These are phyloP conservation scores for Curvularia sp. DNA, from an alignment of 2,329 filamentous ascomycete species.

Conservation along the genomic window DNA sequence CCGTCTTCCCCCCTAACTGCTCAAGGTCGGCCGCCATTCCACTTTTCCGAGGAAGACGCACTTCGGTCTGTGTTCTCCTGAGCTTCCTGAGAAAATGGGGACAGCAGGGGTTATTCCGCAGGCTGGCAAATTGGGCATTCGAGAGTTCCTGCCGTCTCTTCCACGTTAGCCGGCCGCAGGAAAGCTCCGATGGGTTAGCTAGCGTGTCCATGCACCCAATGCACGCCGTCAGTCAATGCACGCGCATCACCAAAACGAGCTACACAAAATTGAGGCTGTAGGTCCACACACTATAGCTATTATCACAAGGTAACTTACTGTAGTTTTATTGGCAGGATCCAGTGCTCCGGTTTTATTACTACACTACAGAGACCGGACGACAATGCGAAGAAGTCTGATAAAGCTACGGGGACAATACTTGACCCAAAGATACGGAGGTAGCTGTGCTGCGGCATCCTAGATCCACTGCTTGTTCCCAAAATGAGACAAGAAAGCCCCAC, in stretches of 20 bases:
- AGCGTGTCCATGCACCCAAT: background rate
- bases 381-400: too few species aligned
- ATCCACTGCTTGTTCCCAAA: too few species aligned
- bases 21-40: background rate
- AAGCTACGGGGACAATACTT: too few species aligned
- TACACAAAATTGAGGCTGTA: slow-evolving; percentile 1
- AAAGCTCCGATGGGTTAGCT: background rate
- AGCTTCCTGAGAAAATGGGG: background rate
- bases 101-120: background rate
- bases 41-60: background rate
- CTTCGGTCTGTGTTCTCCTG: background rate
- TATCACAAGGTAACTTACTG: too few species aligned
- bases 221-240: slow-evolving; percentile 6
- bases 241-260: slow-evolving; percentile 2
- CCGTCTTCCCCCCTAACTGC: background rate
- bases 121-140: background rate
- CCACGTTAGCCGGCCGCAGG: background rate
- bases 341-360: too few species aligned
- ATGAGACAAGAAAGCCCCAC: too few species aligned
- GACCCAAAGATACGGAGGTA: too few species aligned
- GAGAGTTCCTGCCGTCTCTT: background rate
- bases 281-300: too few species aligned
- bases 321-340: too few species aligned
- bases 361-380: too few species aligned
- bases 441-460: too few species aligned